phyloP scores from a whole-genome alignment of 2,329 filamentous ascomycete species.

The Clarireedia sp. region DNA sequence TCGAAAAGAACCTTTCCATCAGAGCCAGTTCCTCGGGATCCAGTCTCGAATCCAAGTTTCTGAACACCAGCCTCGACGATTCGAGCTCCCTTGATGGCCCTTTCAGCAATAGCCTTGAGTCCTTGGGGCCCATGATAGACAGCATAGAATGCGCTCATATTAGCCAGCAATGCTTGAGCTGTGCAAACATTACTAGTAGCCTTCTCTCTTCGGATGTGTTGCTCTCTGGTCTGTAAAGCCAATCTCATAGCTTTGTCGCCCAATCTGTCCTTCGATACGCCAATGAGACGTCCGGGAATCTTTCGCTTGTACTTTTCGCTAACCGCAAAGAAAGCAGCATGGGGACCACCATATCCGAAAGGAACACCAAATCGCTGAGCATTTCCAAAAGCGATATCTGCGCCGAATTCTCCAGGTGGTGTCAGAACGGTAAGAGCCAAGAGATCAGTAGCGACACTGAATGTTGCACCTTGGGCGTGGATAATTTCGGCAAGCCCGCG shows the following conservation, averaged over 20 bases:
- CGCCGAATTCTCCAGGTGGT: constrained; percentile 87
- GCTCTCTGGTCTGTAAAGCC: constrained; percentile 85
- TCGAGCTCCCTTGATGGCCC: constrained; percentile 63
- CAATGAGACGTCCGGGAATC: constrained; percentile 84
- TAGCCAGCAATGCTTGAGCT: constrained; percentile 84
- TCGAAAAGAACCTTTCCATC: constrained; percentile 64
- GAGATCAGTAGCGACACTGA: constrained; percentile 84
- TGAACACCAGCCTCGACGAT: constrained; percentile 59
- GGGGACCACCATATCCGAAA: constrained; percentile 87
- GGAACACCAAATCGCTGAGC: constrained; percentile 88
- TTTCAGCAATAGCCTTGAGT: constrained; percentile 74
- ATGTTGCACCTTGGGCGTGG: constrained; percentile 68
- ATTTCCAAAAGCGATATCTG: constrained; percentile 90
- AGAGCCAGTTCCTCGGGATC: constrained; percentile 46
- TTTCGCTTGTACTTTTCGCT: constrained; percentile 88
- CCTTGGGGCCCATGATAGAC: constrained; percentile 86
- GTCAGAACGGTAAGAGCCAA: constrained; percentile 80
- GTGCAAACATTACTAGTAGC: constrained; percentile 97
- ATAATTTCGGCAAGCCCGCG: constrained; percentile 64
- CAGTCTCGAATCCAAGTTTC: constrained; percentile 55
- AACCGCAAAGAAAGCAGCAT: constrained; percentile 92
- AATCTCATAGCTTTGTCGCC: constrained; percentile 75
- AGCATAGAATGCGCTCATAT: constrained; percentile 93
- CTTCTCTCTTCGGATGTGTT: constrained; percentile 94
- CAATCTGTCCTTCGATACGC: constrained; percentile 82